phyloP scores from a whole-genome alignment of 2,329 filamentous ascomycete genomes.

The Fusarium xyrophilum region DNA sequence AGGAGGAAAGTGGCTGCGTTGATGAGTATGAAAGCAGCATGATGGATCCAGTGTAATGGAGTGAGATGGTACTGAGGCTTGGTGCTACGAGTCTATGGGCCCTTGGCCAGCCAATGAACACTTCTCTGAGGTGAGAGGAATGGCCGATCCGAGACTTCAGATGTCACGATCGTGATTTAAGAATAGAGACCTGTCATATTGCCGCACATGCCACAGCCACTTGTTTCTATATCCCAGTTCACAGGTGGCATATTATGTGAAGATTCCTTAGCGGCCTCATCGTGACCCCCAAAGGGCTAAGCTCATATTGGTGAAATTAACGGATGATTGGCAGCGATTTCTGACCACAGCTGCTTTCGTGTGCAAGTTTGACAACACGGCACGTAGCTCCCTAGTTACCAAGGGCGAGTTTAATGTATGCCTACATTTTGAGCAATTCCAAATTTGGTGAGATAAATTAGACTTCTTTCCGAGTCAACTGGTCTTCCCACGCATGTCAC shows the following conservation, averaged over 20 bases:
- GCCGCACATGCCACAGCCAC: background rate
- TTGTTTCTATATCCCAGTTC: background rate
- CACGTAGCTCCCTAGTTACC: background rate
- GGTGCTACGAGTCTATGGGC: conserved; percentile 22
- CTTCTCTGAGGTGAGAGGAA: background rate
- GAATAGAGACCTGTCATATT: background rate
- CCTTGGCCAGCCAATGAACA: background rate
- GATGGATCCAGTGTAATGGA: background rate
- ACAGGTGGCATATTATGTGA: background rate
- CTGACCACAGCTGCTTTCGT: background rate
- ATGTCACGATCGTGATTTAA: background rate
- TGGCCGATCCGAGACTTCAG: background rate
- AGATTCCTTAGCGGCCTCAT: background rate
- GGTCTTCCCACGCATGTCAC: background rate
- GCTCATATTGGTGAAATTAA: background rate
- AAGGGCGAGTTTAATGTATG: background rate
- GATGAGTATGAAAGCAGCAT: background rate
- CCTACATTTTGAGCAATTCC: background rate
- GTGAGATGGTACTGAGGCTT: background rate
- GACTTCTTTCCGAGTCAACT: background rate
- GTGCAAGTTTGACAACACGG: too few species aligned
- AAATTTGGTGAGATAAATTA: background rate
- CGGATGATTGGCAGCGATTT: background rate
- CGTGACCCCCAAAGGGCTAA: background rate
- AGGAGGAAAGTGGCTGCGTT: too few species aligned